Conservation (phyloP, 768 basidiomycete species). For the Clitopilus hobsonii region DNA sequence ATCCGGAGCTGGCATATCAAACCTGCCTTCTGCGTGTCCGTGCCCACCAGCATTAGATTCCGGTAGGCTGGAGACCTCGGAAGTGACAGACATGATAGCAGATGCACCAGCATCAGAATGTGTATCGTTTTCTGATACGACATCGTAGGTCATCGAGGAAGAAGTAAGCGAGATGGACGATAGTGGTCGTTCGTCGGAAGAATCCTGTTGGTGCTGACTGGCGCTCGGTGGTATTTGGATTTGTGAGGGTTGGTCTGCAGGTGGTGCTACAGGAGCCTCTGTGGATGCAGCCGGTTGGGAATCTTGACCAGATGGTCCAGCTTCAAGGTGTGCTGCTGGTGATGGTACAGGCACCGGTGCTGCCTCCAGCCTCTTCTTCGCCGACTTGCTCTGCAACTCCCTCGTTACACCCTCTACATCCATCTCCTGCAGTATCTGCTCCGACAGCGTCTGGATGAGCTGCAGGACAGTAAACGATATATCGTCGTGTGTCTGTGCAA, state of each 20-base stretch:
- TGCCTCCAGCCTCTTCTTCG: neutral
- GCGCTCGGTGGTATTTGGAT: neutral
- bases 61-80: constrained; percentile 23
- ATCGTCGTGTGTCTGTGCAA: constrained; percentile 74
- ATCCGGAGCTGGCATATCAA: neutral
- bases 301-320: neutral
- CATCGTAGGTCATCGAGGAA: constrained; percentile 22
- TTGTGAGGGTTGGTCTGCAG: neutral
- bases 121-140: constrained; percentile 27
- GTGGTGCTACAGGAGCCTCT: neutral
- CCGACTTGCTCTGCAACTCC: constrained; percentile 38
- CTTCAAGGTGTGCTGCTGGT: neutral
- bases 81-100: constrained; percentile 12
- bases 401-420: constrained; percentile 70
- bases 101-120: constrained; percentile 40
- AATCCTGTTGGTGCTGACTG: constrained; percentile 1
- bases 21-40: neutral
- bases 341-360: neutral
- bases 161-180: constrained; percentile 25
- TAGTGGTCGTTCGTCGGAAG: constrained; percentile 10
- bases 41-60: constrained; percentile 4
- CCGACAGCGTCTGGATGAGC: constrained; percentile 59
- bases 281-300: too few relatives aligned
- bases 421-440: constrained; percentile 65
- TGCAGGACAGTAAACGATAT: constrained; percentile 72